These are phyloP conservation scores for Penicillium frequentans DNA, from an alignment of 2,329 filamentous ascomycete genomes.

Conservation along the genomic window DNA sequence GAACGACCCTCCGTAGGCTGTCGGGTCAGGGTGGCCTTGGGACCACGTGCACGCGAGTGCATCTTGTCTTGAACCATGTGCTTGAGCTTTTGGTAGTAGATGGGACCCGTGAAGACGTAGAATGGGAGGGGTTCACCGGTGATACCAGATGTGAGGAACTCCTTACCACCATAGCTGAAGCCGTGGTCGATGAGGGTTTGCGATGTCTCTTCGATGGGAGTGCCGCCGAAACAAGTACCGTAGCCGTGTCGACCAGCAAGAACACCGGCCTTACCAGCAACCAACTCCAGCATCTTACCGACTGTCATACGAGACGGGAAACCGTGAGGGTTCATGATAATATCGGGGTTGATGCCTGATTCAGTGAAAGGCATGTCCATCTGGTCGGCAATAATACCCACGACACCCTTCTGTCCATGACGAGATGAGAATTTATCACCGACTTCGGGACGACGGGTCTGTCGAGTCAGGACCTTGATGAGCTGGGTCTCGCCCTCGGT, in stretches of 20 bases:
- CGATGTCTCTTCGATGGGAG: slow-evolving; percentile 85
- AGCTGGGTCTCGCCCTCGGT: slow-evolving; percentile 84
- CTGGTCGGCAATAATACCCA: slow-evolving; percentile 93
- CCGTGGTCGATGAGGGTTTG: slow-evolving; percentile 80
- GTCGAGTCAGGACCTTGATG: slow-evolving; percentile 93
- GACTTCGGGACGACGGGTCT: slow-evolving; percentile 89
- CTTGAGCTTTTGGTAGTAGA: slow-evolving; percentile 99
- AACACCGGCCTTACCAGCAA: slow-evolving; percentile 91
- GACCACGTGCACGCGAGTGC: slow-evolving; percentile 91
- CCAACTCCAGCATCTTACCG: slow-evolving; percentile 92
- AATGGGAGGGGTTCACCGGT: slow-evolving; percentile 91
- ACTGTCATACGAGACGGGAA: slow-evolving; percentile 99
- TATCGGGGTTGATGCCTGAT: slow-evolving; percentile 86
- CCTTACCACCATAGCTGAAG: slow-evolving; percentile 96
- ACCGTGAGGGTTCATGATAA: slow-evolving; percentile 99
- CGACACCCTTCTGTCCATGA: slow-evolving; percentile 97
- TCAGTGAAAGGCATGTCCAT: slow-evolving; percentile 97
- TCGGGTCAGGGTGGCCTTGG: slow-evolving; percentile 85
- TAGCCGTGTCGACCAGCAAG: slow-evolving; percentile 83
- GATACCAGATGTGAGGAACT: slow-evolving; percentile 92
- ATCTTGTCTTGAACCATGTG: slow-evolving; percentile 99
- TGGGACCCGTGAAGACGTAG: slow-evolving; percentile 97
- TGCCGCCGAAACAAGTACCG: slow-evolving; percentile 82
- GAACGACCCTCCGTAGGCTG: slow-evolving; percentile 96
- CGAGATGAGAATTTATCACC: slow-evolving; percentile 99